phyloP scores from a whole-genome alignment of 148 eudicot genomes.

The Chenopodium berlandieri region DNA sequence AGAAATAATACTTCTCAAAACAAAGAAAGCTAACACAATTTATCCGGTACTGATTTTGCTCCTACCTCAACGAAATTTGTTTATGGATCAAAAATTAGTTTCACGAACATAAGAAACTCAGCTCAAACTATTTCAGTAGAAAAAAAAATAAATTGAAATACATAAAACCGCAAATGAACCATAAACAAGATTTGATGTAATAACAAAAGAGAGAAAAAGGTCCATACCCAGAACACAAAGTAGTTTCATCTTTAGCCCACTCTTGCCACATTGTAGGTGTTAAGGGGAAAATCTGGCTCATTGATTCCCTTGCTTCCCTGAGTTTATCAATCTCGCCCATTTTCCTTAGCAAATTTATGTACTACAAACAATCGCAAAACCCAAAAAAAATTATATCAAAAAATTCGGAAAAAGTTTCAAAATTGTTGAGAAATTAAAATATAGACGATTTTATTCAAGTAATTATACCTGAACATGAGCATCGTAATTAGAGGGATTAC shows the following conservation, averaged over 20 bases:
- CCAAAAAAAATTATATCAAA: background rate
- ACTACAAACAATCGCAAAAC: constrained; percentile 37
- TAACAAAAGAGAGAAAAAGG: background rate
- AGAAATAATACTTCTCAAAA: too few relatives aligned
- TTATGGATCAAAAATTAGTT: too few relatives aligned
- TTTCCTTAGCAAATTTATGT: constrained; percentile 70
- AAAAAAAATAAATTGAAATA: too few relatives aligned
- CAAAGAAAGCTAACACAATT: too few relatives aligned
- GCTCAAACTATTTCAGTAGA: too few relatives aligned
- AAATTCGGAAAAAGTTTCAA: background rate
- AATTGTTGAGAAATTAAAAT: background rate
- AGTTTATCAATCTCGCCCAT: constrained; percentile 86
- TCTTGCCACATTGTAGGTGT: constrained; percentile 87
- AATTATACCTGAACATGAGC: constrained; percentile 60
- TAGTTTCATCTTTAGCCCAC: constrained; percentile 84
- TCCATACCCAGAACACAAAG: constrained; percentile 53
- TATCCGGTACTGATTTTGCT: too few relatives aligned
- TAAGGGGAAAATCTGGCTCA: constrained; percentile 68
- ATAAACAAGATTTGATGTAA: background rate
- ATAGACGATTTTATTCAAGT: background rate
- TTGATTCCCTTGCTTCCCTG: constrained; percentile 75
- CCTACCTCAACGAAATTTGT: too few relatives aligned
- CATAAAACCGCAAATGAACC: background rate
- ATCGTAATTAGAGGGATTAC: constrained; percentile 65
- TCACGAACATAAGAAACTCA: too few relatives aligned